Percentiles rank a stretch among this genome's conserved stretches.
phyloP scores from a whole-genome alignment of 192 early-diverging fungal species.

The Ramicandelaber brevisporus region DNA sequence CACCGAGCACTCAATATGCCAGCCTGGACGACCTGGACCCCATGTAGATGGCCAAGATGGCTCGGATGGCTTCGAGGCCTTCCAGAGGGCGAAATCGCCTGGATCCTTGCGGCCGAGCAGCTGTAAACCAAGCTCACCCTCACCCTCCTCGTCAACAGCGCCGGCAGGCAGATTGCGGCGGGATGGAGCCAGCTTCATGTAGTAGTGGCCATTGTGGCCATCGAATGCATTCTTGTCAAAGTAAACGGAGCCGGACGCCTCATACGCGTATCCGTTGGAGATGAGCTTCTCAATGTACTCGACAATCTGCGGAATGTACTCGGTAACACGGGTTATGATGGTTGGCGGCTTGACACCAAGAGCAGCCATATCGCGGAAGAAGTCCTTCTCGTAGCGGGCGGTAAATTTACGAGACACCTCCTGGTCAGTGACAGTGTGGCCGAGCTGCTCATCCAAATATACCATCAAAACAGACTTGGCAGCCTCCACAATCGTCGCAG shows the following conservation, averaged over 20 bases:
- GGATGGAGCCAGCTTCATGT: constrained; percentile 85
- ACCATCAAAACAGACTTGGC: constrained; percentile 11
- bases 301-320: constrained; percentile 90
- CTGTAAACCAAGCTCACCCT: constrained; percentile 55
- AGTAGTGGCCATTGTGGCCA: constrained; percentile 55
- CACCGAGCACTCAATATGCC: constrained; percentile 99
- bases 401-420: constrained; percentile 79
- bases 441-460: constrained; percentile 16
- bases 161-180: constrained; percentile 52
- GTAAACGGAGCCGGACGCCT: constrained; percentile 73
- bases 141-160: constrained; percentile 64
- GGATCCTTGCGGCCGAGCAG: constrained; percentile 34
- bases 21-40: constrained; percentile 84
- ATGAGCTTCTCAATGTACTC: constrained; percentile 77
- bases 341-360: constrained; percentile 70
- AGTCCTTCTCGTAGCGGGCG: constrained; percentile 81
- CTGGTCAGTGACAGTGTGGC: constrained; percentile 55
- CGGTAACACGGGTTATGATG: constrained; percentile 77
- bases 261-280: constrained; percentile 87
- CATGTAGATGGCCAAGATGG: constrained; percentile 84
- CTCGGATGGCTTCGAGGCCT: constrained; percentile 76
- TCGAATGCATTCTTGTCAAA: constrained; percentile 77
- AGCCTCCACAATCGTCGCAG: constrained; percentile 8
- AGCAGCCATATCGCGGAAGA: constrained; percentile 77
- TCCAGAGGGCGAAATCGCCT: constrained; percentile 94